Conservation (phyloP, 2,329 filamentous ascomycete species). For the Calonectria hongkongensis region DNA sequence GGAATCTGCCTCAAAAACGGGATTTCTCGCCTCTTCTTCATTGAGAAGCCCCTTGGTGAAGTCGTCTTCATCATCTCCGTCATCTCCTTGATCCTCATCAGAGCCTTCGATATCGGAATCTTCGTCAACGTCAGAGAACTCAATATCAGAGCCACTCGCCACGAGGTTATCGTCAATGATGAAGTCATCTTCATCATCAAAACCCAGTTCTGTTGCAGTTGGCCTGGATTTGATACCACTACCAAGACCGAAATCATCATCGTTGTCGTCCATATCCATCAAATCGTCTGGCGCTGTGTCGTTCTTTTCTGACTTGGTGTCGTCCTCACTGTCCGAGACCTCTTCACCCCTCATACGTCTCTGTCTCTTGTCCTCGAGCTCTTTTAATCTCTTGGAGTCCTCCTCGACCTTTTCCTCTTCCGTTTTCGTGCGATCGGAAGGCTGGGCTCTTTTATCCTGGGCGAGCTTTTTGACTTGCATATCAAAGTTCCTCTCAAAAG, state of each 20-base stretch:
- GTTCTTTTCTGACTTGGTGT: conserved; percentile 65
- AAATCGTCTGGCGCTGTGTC: conserved; percentile 61
- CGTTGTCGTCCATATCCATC: conserved; percentile 63
- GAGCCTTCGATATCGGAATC: conserved; percentile 70
- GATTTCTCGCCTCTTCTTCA: conserved; percentile 73
- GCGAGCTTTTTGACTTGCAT: conserved; percentile 87
- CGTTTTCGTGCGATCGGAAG: conserved; percentile 92
- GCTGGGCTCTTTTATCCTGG: conserved; percentile 88
- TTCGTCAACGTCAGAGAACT: conserved; percentile 72
- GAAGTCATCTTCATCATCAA: conserved; percentile 97
- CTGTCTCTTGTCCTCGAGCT: conserved; percentile 88
- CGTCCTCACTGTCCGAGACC: conserved; percentile 79
- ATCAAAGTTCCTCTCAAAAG: conserved; percentile 92
- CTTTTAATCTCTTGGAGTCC: conserved; percentile 84
- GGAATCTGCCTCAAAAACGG: conserved; percentile 69
- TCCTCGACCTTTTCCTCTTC: conserved; percentile 89
- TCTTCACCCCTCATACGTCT: conserved; percentile 91
- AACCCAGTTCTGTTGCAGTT: conserved; percentile 78
- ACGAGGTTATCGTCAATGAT: conserved; percentile 91
- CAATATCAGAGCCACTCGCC: conserved; percentile 85
- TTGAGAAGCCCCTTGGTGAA: conserved; percentile 82
- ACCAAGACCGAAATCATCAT: conserved; percentile 77
- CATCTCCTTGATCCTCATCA: conserved; percentile 62
- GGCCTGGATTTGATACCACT: conserved; percentile 74
- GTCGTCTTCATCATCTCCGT: conserved; percentile 76